Conservation (phyloP, 352 stramenopile genomes). For the Phytophthora palmivora region DNA sequence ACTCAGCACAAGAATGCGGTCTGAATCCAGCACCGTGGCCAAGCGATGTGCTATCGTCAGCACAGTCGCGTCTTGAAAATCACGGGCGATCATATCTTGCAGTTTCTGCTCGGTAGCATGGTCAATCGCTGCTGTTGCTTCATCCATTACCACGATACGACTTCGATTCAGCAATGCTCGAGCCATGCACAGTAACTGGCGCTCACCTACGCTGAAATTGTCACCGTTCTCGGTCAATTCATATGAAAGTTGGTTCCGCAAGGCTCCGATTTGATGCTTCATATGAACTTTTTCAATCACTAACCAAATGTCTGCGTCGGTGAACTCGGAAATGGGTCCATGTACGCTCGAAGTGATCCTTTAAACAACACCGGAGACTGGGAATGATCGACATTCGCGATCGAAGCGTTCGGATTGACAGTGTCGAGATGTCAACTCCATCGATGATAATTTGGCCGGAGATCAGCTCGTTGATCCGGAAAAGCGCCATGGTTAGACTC, state of each 20-base stretch:
- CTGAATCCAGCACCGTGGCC: no score
- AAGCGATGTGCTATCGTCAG: no score
- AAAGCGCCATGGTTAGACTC: no score
- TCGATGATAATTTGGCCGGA: constrained; percentile 49
- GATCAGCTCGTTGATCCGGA: constrained; percentile 83
- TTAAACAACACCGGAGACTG: constrained; percentile 92
- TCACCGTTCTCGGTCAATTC: constrained; percentile 8
- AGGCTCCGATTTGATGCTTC: constrained; percentile 30
- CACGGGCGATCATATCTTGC: constrained; percentile 42
- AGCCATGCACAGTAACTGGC: constrained; percentile 93
- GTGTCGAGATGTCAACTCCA: constrained; percentile 44
- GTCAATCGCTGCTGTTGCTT: constrained; percentile 88
- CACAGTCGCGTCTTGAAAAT: no score
- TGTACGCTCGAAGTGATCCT: constrained; percentile 82
- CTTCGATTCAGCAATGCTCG: constrained; percentile 87
- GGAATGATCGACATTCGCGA: constrained; percentile 57
- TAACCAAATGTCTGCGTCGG: constrained; percentile 68
- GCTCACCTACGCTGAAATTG: no score
- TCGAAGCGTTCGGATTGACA: constrained; percentile 39
- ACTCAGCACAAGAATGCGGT: no score
- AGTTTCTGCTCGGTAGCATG: constrained; percentile 63
- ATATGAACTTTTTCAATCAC: constrained; percentile 75
- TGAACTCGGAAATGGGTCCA: constrained; percentile 89
- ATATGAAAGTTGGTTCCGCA: constrained; percentile 28
- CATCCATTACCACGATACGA: constrained; percentile 93